Evolutionary conservation across 2,329 filamentous ascomycete species (phyloP), one percentile per base, ranked within the genome.

Genomic region (Ascochyta koolunga): DNA sequence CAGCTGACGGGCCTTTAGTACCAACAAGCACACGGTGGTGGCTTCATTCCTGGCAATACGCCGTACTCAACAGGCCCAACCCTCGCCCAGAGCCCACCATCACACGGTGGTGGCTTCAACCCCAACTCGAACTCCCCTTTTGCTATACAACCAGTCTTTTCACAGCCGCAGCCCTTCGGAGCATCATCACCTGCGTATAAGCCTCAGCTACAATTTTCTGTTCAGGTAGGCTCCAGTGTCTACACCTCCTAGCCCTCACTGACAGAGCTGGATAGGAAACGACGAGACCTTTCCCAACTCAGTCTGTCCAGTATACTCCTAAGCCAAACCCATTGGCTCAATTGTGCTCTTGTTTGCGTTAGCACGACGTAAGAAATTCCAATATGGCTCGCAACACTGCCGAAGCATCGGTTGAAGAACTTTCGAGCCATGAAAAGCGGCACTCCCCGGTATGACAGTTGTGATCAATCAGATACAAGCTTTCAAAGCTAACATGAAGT

Each of bases 281-380:
- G 22, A 46, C 35, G 2, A 19, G 36, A 37, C 19, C 27, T 9
- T 58, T 57, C 19, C 58, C 46, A 21, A 38, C 37, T 16, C 64
- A 58, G 15, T 38, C 33, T 25, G 53, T 15, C 10, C 64, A 60
- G 10, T 49, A 53, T 16, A 45, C 25, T 13, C 32, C 47, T 1
- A 58, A 37, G 4, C 58, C 64, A 19, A 62, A 64, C 2, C 47
- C 66, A 19, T 45, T 68, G 15, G 45, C 55, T 11, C 64, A 65
- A 31, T 48, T 68, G 32, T 65, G 62, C 16, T 32, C 24, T 21
- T 59, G 55, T 33, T 29, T 68, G 48, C 35, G 54, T 59, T 46
- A 38, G 37, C 16, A 59, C 51, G 27, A 37, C 2, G 32, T 7
- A 9, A 13, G 1, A 2, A 15, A 15, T 13, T 10, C 18, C 15